Evolutionary conservation across 805 yeast genomes (phyloP).

Genomic region (Monosporozyma unispora): DNA sequence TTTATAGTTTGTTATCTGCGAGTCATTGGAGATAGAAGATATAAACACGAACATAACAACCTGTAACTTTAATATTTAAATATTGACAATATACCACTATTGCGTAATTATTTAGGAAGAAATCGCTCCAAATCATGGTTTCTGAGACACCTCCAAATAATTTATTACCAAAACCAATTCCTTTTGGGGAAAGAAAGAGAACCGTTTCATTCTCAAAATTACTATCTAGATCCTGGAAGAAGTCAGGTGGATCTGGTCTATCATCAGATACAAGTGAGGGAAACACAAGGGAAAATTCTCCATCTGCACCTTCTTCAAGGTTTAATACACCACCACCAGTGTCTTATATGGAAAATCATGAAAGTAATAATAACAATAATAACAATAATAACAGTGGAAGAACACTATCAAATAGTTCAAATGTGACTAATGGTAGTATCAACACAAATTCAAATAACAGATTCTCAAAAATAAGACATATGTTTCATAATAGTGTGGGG

Average conservation of each 20-base stretch:
- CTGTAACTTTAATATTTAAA: too few relatives aligned
- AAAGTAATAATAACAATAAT: not conserved
- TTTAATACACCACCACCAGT: not conserved
- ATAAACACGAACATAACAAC: too few relatives aligned
- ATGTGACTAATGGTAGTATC: not conserved
- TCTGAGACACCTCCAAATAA: not conserved
- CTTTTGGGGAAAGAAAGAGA: constrained; percentile 12
- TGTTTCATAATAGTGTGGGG: constrained; percentile 9
- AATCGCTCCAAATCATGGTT: not conserved
- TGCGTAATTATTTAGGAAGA: too few relatives aligned
- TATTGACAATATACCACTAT: too few relatives aligned
- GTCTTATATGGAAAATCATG: not conserved
- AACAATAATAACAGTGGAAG: too few relatives aligned
- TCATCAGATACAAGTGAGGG: not conserved
- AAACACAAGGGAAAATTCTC: not conserved
- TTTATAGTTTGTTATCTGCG: too few relatives aligned
- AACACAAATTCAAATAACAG: constrained; percentile 5
- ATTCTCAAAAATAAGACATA: constrained; percentile 16
- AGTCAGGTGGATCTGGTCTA: not conserved
- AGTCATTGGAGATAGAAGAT: too few relatives aligned
- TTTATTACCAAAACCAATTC: not conserved
- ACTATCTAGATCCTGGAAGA: constrained; percentile 12
- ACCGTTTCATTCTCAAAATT: constrained; percentile 21
- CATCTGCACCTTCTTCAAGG: not conserved
- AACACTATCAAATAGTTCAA: constrained; percentile 1